Conservation (phyloP, 2,329 filamentous ascomycete genomes). For the Fusarium cyanostomum region DNA sequence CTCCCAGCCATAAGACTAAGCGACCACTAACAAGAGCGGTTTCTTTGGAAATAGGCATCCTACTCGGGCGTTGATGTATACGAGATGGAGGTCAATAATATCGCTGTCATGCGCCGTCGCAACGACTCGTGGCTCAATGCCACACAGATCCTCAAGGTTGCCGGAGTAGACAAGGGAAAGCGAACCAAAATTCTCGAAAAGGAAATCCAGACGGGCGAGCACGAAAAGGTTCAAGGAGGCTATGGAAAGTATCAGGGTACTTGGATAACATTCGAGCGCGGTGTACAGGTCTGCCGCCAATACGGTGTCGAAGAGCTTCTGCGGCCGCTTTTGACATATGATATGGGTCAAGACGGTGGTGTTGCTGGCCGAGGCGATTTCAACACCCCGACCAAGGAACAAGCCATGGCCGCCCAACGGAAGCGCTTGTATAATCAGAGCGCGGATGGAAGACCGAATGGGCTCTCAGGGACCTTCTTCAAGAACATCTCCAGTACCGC, state of each 20-base stretch:
- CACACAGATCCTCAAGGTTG: conserved; percentile 97
- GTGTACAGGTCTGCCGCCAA: conserved; percentile 87
- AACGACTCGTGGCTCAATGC: conserved; percentile 97
- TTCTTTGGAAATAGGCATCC: conserved; percentile 66
- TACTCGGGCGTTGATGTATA: conserved; percentile 97
- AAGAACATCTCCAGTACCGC: conserved; percentile 95
- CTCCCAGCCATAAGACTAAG: neutral
- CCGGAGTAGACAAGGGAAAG: conserved; percentile 96
- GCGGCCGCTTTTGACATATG: conserved; percentile 79
- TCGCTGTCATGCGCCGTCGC: conserved; percentile 95
- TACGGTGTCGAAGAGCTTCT: conserved; percentile 81
- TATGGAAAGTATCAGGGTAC: conserved; percentile 99
- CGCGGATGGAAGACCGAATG: conserved; percentile 73
- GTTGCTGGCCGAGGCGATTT: conserved; percentile 77
- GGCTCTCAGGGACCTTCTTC: conserved; percentile 88
- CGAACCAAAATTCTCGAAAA: conserved; percentile 98
- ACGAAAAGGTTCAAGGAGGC: conserved; percentile 98
- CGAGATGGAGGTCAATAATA: conserved; percentile 94
- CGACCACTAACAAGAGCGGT: conserved; percentile 25
- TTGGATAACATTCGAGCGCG: conserved; percentile 95
- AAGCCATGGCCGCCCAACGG: conserved; percentile 94
- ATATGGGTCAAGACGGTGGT: conserved; percentile 80
- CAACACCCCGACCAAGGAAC: conserved; percentile 97
- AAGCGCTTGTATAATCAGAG: conserved; percentile 85
- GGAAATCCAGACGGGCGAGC: conserved; percentile 93